A percentile compares a stretch with the other conserved stretches of the same genome.
Evolutionary conservation across 805 yeast species (phyloP).

Genomic region (Metschnikowia arizonensis): DNA sequence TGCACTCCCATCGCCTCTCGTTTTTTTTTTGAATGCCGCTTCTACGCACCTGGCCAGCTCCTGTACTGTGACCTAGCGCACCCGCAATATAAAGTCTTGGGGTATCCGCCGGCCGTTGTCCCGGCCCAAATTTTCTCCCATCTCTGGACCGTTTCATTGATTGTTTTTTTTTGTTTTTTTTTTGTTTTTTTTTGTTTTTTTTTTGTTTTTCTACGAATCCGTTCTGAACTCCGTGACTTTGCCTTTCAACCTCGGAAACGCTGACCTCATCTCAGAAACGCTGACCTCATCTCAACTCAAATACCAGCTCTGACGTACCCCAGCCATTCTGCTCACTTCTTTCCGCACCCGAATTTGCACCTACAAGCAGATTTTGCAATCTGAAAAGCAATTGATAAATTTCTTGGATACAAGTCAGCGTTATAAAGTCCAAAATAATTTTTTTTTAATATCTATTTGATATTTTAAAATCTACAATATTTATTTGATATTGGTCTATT

Average conservation of each 20-base stretch:
- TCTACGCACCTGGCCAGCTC: conserved; percentile 6
- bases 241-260: too few relatives aligned
- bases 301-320: not conserved
- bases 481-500: too few relatives aligned
- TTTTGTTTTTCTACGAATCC: not conserved
- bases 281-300: conserved; percentile 2
- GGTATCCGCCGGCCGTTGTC: conserved; percentile 1
- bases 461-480: too few relatives aligned
- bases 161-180: not conserved
- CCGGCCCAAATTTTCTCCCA: not conserved
- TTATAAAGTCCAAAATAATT: not conserved
- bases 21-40: not conserved
- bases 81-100: conserved; percentile 3
- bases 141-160: not conserved
- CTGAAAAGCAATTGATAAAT: not conserved
- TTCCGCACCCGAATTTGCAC: conserved; percentile 1
- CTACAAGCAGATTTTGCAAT: conserved; percentile 1
- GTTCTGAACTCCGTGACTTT: not conserved
- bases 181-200: not conserved
- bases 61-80: conserved; percentile 2
- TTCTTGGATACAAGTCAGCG: not conserved
- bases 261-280: not conserved
- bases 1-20: conserved; percentile 4
- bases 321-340: not conserved
- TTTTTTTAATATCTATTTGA: too few relatives aligned